These are phyloP conservation scores for Sphagnum contortum DNA, from an alignment of 225 moss, liverwort and hornwort genomes.

Conservation along the genomic window DNA sequence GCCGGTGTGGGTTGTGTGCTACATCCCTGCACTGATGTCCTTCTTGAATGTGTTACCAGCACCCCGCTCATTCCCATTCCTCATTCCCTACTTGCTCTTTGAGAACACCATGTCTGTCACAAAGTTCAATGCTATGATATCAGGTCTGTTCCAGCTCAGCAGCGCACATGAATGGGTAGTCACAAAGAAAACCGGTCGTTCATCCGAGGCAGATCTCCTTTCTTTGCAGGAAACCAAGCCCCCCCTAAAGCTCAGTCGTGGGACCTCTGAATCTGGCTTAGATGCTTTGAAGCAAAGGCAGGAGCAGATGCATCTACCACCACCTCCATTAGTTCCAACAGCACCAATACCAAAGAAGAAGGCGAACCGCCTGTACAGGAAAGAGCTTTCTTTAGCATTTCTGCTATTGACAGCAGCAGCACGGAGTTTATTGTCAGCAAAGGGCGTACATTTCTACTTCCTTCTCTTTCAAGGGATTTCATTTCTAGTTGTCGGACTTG, in stretches of 20 bases:
- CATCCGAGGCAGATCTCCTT: conserved; percentile 6
- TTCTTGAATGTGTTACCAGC: conserved; percentile 9
- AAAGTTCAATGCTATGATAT: conserved; percentile 7
- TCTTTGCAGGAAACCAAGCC: neutral
- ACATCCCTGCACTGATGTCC: conserved; percentile 7
- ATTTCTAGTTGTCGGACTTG: neutral
- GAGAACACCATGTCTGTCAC: conserved; percentile 11
- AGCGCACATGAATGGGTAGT: conserved; percentile 7
- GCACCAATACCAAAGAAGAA: conserved; percentile 2
- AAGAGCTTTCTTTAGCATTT: conserved; percentile 3
- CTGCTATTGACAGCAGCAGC: conserved; percentile 7
- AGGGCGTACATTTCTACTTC: conserved; percentile 7
- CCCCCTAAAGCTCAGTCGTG: neutral
- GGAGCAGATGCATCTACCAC: neutral
- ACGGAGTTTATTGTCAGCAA: conserved; percentile 5
- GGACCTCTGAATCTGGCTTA: neutral
- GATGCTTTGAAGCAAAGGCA: neutral
- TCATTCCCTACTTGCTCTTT: conserved; percentile 3
- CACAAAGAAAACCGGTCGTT: conserved; percentile 4
- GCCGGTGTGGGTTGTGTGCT: conserved; percentile 7
- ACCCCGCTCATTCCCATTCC: conserved; percentile 5
- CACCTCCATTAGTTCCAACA: neutral
- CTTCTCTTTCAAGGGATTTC: neutral
- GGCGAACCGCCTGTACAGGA: conserved; percentile 7
- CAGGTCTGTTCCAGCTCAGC: conserved; percentile 4